phyloP scores from a whole-genome alignment of 768 basidiomycete species.

The Boletus rufocinnamomeus region DNA sequence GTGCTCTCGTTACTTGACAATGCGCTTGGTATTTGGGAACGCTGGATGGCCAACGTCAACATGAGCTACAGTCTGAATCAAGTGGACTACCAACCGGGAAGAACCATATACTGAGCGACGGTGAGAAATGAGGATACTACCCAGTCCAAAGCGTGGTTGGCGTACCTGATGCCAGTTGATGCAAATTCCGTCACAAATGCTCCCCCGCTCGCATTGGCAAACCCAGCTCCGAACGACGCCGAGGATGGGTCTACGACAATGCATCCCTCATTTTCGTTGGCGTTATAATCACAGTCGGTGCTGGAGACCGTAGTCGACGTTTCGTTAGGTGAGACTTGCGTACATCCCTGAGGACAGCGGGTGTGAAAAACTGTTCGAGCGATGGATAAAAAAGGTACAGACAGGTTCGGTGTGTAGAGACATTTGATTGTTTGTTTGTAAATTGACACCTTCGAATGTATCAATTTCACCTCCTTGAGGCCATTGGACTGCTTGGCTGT shows the following conservation, averaged over 20 bases:
- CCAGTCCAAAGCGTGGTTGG: conserved; percentile 7
- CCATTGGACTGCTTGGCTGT: conserved; percentile 57
- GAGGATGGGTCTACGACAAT: conserved; percentile 55
- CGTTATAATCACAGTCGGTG: conserved; percentile 58
- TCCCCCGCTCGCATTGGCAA: conserved; percentile 68
- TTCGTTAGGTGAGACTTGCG: conserved; percentile 48
- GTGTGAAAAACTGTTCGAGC: background rate
- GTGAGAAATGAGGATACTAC: background rate
- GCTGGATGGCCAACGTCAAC: conserved; percentile 18
- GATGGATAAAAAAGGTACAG: conserved; percentile 15
- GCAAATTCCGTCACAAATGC: conserved; percentile 77
- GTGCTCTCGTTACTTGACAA: conserved; percentile 51
- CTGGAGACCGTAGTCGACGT: conserved; percentile 54
- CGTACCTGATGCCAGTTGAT: conserved; percentile 62
- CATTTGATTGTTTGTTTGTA: conserved; percentile 63
- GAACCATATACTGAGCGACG: conserved; percentile 31
- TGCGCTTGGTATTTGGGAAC: conserved; percentile 46
- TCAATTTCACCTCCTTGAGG: conserved; percentile 74
- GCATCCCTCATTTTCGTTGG: conserved; percentile 66
- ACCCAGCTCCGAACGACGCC: conserved; percentile 63
- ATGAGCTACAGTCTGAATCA: background rate
- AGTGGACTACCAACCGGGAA: conserved; percentile 26
- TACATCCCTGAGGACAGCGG: conserved; percentile 46
- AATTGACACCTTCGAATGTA: conserved; percentile 81
- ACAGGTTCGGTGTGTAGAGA: conserved; percentile 69